Evolutionary conservation across 2,329 filamentous ascomycete species (phyloP).

Genomic region (Leptosphaerulina australis): DNA sequence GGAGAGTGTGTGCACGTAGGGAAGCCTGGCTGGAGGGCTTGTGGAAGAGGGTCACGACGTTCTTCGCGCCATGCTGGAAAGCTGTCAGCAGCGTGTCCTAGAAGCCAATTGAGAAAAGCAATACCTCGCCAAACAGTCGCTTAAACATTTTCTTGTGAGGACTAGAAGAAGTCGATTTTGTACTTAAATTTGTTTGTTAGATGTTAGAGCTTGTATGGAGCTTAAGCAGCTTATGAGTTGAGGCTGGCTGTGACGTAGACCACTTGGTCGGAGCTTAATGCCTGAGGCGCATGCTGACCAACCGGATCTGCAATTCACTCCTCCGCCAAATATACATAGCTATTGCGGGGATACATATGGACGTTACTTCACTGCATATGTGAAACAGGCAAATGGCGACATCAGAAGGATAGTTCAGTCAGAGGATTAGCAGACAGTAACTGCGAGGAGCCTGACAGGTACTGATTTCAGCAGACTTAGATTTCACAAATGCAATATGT

Average conservation of each 20-base stretch:
- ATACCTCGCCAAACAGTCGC: constrained; percentile 56
- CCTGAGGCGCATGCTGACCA: constrained; percentile 15
- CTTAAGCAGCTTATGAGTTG: constrained; percentile 28
- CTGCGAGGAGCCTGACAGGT: too few species aligned
- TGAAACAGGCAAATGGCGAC: neutral
- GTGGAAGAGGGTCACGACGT: constrained; percentile 97
- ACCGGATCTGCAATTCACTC: constrained; percentile 13
- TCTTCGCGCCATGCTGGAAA: constrained; percentile 58
- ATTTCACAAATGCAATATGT: too few species aligned
- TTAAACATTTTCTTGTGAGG: constrained; percentile 51
- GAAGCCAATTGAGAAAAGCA: constrained; percentile 2
- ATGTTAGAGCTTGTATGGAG: constrained; percentile 22
- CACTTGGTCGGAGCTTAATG: constrained; percentile 22
- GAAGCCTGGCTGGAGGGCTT: constrained; percentile 76
- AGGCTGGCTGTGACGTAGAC: constrained; percentile 38
- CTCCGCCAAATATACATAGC: neutral
- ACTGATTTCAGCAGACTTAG: too few species aligned
- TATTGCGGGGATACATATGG: constrained; percentile 11
- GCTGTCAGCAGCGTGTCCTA: constrained; percentile 21
- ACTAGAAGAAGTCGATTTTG: constrained; percentile 3
- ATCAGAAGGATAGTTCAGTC: neutral
- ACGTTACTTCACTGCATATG: neutral
- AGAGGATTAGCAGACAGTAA: neutral
- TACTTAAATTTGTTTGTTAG: constrained; percentile 11
- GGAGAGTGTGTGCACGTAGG: constrained; percentile 71